Evolutionary conservation across 345 rosid species (phyloP).

Genomic region (Eutrema yunnanense): DNA sequence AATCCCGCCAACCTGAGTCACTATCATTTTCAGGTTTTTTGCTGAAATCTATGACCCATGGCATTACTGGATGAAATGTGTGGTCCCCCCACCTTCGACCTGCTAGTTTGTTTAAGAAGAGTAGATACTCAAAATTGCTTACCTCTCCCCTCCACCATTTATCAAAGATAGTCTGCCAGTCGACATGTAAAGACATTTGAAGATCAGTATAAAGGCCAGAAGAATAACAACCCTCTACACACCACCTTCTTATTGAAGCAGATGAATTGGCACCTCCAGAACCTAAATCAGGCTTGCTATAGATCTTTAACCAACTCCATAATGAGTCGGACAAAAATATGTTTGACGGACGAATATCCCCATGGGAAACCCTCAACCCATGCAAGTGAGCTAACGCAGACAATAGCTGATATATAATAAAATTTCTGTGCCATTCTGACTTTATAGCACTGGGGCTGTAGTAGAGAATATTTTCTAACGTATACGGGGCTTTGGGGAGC

Average conservation of each 20-base stretch:
- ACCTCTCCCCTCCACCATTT: slow-evolving; percentile 88
- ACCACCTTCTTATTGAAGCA: slow-evolving; percentile 34
- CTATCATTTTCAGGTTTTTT: slow-evolving; percentile 61
- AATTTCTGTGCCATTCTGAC: slow-evolving; percentile 71
- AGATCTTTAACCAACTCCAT: slow-evolving; percentile 71
- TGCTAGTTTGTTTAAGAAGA: slow-evolving; percentile 68
- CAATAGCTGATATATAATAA: slow-evolving; percentile 67
- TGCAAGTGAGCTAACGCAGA: slow-evolving; percentile 72
- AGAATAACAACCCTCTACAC: slow-evolving; percentile 47
- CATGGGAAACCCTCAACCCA: slow-evolving; percentile 57
- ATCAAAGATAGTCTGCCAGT: slow-evolving; percentile 62
- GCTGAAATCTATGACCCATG: slow-evolving; percentile 95
- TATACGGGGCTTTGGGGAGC: slow-evolving; percentile 65
- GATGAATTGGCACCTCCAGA: slow-evolving; percentile 22
- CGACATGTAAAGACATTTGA: slow-evolving; percentile 46
- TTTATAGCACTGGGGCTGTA: slow-evolving; percentile 60
- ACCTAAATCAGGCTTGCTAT: slow-evolving; percentile 30
- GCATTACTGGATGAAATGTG: slow-evolving; percentile 88
- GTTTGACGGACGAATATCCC: slow-evolving; percentile 63
- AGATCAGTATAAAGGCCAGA: slow-evolving; percentile 56
- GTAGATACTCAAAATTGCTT: slow-evolving; percentile 86
- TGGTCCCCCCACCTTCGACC: slow-evolving; percentile 98
- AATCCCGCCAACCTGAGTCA: slow-evolving; percentile 84
- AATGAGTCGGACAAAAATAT: slow-evolving; percentile 56
- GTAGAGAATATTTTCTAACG: slow-evolving; percentile 70